A percentile compares a stretch with the other conserved stretches of the same genome.
Evolutionary conservation across 106 monocot genomes (phyloP).

Genomic region (Agapanthus africanus): DNA sequence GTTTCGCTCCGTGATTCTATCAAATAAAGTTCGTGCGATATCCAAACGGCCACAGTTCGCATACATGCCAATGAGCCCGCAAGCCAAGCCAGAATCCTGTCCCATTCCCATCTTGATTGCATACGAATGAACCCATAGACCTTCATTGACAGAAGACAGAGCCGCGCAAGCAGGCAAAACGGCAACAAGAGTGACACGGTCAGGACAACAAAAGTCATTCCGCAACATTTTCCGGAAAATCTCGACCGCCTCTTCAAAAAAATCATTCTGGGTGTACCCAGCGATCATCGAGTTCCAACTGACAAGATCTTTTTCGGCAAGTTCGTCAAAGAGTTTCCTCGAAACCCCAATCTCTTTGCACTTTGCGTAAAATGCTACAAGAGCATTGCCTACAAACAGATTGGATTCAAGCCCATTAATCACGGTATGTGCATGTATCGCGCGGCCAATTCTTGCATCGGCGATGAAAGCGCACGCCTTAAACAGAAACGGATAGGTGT

Average conservation of each 20-base stretch:
- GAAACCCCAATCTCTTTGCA: constrained; percentile 15
- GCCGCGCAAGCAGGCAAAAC: constrained; percentile 29
- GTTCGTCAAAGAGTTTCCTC: constrained; percentile 34
- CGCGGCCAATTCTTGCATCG: constrained; percentile 9
- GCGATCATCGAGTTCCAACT: constrained; percentile 52
- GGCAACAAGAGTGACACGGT: constrained; percentile 29
- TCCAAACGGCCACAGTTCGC: constrained; percentile 28
- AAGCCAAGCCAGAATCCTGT: constrained; percentile 19
- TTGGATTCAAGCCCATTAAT: constrained; percentile 17
- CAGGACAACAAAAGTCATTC: background rate
- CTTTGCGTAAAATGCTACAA: constrained; percentile 32
- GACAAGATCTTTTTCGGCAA: too few relatives aligned
- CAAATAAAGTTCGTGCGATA: constrained; percentile 22
- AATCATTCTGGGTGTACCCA: constrained; percentile 17
- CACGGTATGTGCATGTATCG: constrained; percentile 26
- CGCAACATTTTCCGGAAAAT: constrained; percentile 22
- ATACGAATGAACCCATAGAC: constrained; percentile 33
- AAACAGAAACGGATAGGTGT: constrained; percentile 50
- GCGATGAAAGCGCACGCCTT: constrained; percentile 27
- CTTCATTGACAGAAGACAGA: constrained; percentile 19
- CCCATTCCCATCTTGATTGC: constrained; percentile 18
- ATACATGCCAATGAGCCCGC: constrained; percentile 37
- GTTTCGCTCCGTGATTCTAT: constrained; percentile 16
- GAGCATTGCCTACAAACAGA: constrained; percentile 42
- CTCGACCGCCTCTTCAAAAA: constrained; percentile 13